Evolutionary conservation across 495 filamentous ascomycete genomes (phyloP).

Genomic region (Hypoxylon crocopeplum): DNA sequence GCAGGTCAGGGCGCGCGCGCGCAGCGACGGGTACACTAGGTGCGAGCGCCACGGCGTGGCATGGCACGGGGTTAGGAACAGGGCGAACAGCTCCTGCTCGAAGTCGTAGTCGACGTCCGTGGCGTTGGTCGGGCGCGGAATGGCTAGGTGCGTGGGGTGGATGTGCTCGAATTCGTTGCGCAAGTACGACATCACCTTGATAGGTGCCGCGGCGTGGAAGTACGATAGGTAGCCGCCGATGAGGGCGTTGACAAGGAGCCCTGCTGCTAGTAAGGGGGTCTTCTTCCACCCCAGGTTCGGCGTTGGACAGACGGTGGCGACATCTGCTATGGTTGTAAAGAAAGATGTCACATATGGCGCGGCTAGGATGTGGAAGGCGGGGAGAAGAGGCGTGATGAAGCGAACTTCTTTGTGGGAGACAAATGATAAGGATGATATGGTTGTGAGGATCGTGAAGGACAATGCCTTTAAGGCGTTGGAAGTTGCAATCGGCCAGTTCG

Average conservation of each 20-base stretch:
- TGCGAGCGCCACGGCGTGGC: conserved; percentile 96
- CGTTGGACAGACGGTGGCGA: conserved; percentile 23
- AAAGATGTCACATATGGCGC: conserved; percentile 70
- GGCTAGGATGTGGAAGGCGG: conserved; percentile 80
- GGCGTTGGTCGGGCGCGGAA: conserved; percentile 33
- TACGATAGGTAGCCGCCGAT: conserved; percentile 77
- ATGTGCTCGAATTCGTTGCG: conserved; percentile 70
- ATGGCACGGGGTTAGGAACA: conserved; percentile 97
- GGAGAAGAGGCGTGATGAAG: conserved; percentile 93
- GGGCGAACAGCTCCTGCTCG: conserved; percentile 65
- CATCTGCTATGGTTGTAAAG: conserved; percentile 54
- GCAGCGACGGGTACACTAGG: conserved; percentile 73
- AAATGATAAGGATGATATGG: conserved; percentile 70
- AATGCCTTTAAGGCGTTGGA: conserved; percentile 63
- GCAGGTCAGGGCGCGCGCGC: conserved; percentile 88
- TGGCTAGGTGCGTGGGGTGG: conserved; percentile 45
- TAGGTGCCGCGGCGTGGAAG: conserved; percentile 78
- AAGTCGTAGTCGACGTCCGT: conserved; percentile 38
- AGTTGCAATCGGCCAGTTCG: conserved; percentile 42
- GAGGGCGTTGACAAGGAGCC: conserved; percentile 70
- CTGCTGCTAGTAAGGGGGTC: conserved; percentile 61
- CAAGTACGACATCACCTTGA: conserved; percentile 75
- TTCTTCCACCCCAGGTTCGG: conserved; percentile 46
- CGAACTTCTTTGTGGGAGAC: conserved; percentile 97
- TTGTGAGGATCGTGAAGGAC: conserved; percentile 63